These are phyloP conservation scores for Teunomyces lycoperdinae DNA, from an alignment of 805 yeast genomes.

Conservation along the genomic window DNA sequence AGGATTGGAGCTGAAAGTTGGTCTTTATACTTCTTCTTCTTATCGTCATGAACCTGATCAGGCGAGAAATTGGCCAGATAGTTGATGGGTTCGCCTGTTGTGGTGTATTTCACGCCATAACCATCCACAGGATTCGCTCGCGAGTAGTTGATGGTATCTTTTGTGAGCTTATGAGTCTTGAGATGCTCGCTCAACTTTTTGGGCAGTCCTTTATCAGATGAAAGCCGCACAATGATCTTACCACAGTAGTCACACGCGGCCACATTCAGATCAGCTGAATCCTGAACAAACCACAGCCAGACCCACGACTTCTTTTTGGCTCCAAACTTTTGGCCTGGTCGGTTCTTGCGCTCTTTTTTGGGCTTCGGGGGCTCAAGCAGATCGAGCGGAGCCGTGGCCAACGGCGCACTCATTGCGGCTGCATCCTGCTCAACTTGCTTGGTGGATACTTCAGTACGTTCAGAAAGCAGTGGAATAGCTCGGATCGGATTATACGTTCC, in stretches of 20 bases:
- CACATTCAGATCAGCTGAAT: conserved; percentile 42
- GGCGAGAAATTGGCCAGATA: conserved; percentile 14
- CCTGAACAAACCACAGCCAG: conserved; percentile 61
- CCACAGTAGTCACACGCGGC: conserved; percentile 58
- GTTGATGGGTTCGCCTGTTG: conserved; percentile 27
- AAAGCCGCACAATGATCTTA: conserved; percentile 44
- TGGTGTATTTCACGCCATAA: conserved; percentile 32
- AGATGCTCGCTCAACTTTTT: conserved; percentile 58
- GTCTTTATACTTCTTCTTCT: conserved; percentile 6
- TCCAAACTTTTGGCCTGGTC: conserved; percentile 57
- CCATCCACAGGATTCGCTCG: conserved; percentile 40
- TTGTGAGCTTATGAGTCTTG: conserved; percentile 49
- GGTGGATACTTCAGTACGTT: neutral
- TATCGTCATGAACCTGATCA: conserved; percentile 2
- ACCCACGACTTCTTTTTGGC: conserved; percentile 64
- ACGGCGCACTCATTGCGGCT: conserved; percentile 1
- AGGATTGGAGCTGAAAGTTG: too few species aligned
- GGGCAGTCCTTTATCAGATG: conserved; percentile 57
- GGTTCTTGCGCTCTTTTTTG: conserved; percentile 36
- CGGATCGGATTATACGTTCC: conserved; percentile 10
- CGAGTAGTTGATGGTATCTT: conserved; percentile 38
- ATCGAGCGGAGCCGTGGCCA: neutral
- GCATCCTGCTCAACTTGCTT: conserved; percentile 1
- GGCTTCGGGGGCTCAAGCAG: neutral
- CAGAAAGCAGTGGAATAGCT: conserved; percentile 2